These are phyloP conservation scores for Boletus vermiculosoides DNA, from an alignment of 768 basidiomycete genomes.

Conservation along the genomic window DNA sequence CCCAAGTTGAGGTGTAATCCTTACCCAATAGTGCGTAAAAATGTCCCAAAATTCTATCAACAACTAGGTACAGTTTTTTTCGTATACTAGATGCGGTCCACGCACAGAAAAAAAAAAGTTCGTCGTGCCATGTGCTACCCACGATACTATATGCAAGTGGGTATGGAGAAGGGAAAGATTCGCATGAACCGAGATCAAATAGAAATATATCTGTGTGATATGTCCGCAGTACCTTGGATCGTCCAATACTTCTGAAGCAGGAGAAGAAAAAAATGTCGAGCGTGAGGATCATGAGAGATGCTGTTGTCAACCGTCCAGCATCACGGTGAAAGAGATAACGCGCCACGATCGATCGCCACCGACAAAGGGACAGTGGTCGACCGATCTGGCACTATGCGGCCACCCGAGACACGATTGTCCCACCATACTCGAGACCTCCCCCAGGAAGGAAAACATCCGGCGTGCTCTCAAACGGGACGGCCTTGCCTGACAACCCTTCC, in stretches of 20 bases:
- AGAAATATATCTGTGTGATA: constrained; percentile 9
- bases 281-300: neutral
- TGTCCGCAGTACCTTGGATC: constrained; percentile 11
- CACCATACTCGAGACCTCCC: constrained; percentile 32
- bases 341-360: neutral
- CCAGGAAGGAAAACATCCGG: constrained; percentile 30
- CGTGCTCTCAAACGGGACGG: constrained; percentile 37
- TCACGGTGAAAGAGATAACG: neutral
- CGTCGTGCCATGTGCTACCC: constrained; percentile 7
- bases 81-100: constrained; percentile 3
- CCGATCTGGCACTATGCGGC: constrained; percentile 19
- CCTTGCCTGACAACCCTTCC: constrained; percentile 24
- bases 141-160: constrained; percentile 9
- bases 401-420: constrained; percentile 37
- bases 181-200: constrained; percentile 6
- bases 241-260: constrained; percentile 1
- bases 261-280: neutral
- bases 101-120: neutral
- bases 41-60: constrained; percentile 2
- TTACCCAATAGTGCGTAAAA: neutral
- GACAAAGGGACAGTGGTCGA: neutral
- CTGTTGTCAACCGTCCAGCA: neutral
- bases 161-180: constrained; percentile 2
- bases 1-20: neutral
- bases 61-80: neutral